phyloP scores from a whole-genome alignment of 2,329 filamentous ascomycete species.

The Microcyclosporella mali region DNA sequence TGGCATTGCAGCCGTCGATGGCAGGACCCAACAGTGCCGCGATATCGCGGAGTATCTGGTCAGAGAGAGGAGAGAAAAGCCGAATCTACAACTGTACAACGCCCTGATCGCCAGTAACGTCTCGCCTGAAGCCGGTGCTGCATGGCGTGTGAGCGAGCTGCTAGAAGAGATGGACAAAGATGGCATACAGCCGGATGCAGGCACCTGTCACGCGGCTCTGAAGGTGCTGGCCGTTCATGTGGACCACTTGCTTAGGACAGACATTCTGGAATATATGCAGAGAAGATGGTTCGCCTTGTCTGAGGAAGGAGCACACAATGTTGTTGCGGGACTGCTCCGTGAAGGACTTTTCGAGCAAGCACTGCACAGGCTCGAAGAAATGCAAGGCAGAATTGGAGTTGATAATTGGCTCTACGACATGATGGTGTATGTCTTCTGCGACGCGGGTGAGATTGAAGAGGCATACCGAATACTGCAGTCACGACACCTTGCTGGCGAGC shows the following conservation, averaged over 20 bases:
- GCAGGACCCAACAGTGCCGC: slow-evolving; percentile 36
- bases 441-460: slow-evolving; percentile 69
- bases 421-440: slow-evolving; percentile 66
- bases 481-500: slow-evolving; percentile 42
- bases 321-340: slow-evolving; percentile 68
- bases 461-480: slow-evolving; percentile 62
- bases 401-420: slow-evolving; percentile 73
- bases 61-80: slow-evolving; percentile 47
- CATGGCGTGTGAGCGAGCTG: slow-evolving; percentile 56
- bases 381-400: slow-evolving; percentile 54
- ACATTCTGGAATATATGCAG: slow-evolving; percentile 68
- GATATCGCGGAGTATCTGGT: slow-evolving; percentile 55
- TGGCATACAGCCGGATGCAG: slow-evolving; percentile 57
- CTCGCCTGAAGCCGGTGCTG: slow-evolving; percentile 58
- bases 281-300: slow-evolving; percentile 63
- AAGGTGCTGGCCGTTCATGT: slow-evolving; percentile 76
- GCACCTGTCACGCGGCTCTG: slow-evolving; percentile 65
- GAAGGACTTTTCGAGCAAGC: slow-evolving; percentile 81
- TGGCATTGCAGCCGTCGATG: slow-evolving; percentile 35
- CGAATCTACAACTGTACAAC: slow-evolving; percentile 61
- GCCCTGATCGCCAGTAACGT: slow-evolving; percentile 68
- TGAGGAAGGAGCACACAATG: slow-evolving; percentile 56
- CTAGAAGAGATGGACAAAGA: slow-evolving; percentile 64
- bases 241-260: slow-evolving; percentile 68
- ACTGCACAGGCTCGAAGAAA: slow-evolving; percentile 60